Percentiles rank a stretch among this genome's conserved stretches.
phyloP scores from a whole-genome alignment of 148 eudicot species.

The Dianthus caryophyllus region DNA sequence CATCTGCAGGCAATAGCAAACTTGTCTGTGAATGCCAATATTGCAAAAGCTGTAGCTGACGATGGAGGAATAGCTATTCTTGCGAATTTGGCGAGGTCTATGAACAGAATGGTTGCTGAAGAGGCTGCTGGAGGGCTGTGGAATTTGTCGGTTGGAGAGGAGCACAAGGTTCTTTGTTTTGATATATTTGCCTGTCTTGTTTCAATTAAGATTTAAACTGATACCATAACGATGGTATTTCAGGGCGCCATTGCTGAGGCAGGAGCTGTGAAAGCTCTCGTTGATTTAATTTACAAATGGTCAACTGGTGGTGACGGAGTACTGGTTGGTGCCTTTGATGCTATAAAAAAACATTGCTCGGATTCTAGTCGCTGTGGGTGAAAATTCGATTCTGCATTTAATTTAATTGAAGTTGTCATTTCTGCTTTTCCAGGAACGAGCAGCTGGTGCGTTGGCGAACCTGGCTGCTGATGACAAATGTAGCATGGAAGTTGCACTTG shows the following conservation, averaged over 20 bases:
- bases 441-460: constrained; percentile 98
- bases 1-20: constrained; percentile 83
- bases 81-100: constrained; percentile 74
- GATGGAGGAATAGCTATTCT: constrained; percentile 87
- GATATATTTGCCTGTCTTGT: neutral
- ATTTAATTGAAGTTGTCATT: constrained; percentile 2
- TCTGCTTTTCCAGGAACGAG: constrained; percentile 73
- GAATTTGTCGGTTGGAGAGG: constrained; percentile 99
- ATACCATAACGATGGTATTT: constrained; percentile 12
- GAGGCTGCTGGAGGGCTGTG: constrained; percentile 99
- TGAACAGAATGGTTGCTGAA: constrained; percentile 92
- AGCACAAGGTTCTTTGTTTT: constrained; percentile 71
- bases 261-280: constrained; percentile 86
- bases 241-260: constrained; percentile 96
- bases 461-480: constrained; percentile 97
- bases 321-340: constrained; percentile 53
- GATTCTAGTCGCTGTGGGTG: neutral
- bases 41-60: constrained; percentile 96
- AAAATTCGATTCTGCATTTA: neutral
- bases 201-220: neutral
- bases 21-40: constrained; percentile 86
- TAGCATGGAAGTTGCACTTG: constrained; percentile 88
- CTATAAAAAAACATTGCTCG: constrained; percentile 4
- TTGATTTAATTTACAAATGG: constrained; percentile 94
- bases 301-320: constrained; percentile 86